Base-by-base conservation (phyloP, 192 early-diverging fungal genomes). In the Jimgerdemannia lactiflua region DNA sequence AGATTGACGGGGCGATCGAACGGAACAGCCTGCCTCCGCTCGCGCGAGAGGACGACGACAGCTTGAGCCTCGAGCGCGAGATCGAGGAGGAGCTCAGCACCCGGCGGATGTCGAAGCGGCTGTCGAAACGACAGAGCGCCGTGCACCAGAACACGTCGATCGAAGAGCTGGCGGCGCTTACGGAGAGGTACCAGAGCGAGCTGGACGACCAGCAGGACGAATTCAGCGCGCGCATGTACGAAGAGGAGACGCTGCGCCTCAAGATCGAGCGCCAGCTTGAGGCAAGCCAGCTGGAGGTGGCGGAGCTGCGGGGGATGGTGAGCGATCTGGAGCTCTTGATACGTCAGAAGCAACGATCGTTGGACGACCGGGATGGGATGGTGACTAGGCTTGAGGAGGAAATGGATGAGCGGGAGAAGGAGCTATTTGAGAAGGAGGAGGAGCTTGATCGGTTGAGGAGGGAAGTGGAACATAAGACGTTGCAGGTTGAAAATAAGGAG, bases 331-430 rank as follows among this genome's bases (percentile, higher is more conserved):
- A 74, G 40, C 39, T 42, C 3, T 20, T 74, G 3, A 19, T 74
- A 9, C 67, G 68, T 39, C 67, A 65, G 29, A 74, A 74, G 43
- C 74, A 74, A 67, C 11, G n/a, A 42, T 43, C 66, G 54, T 39
- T 74, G 17, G 74, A 74, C 41, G 67, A 68, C 43, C 65, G 65
- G 4, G 65, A 74, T 43, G 64, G 43, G n/a, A 65, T 43, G 18
- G 69, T 66, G 54, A 67, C 19, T 8, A 41, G 8, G 20, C 40
- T 67, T 4, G 74, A 74, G 40, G 54, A 69, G 18, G 74, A 74
- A 8, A 42, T 67, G 17, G 67, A 69, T 19, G 39, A 69, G n/a
- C 65, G 65, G 0, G 65, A 65, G 10, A 67, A 74, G 44, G 17
- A 44, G 11, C 19, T 3, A 20, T 41, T 54, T 11, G 72, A 73